Evolutionary conservation across 2,329 filamentous ascomycete species (phyloP).

Genomic region (Aspergillus quadrilineatus): DNA sequence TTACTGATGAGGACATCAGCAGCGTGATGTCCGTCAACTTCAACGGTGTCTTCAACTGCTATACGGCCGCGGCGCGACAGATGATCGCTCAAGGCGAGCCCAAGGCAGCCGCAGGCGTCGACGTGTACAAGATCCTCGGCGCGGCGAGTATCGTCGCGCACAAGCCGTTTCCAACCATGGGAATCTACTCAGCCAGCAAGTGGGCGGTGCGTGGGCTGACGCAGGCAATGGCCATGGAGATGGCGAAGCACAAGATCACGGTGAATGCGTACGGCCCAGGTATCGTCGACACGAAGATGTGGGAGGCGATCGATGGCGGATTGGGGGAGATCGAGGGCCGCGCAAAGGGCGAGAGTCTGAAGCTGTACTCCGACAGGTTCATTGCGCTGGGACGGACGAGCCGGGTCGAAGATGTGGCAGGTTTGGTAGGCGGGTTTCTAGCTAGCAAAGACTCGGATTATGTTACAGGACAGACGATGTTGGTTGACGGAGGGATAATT

Average conservation of each 20-base stretch:
- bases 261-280: constrained; percentile 68
- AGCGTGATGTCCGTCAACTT: constrained; percentile 66
- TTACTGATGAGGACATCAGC: constrained; percentile 58
- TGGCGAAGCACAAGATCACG: constrained; percentile 64
- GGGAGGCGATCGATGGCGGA: constrained; percentile 65
- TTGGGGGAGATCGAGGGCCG: constrained; percentile 54
- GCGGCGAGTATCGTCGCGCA: constrained; percentile 59
- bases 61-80: constrained; percentile 61
- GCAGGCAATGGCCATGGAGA: constrained; percentile 65
- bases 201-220: constrained; percentile 67
- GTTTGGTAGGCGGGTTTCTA: constrained; percentile 62
- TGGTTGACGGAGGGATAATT: constrained; percentile 62
- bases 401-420: constrained; percentile 63
- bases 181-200: constrained; percentile 65
- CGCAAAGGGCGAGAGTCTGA: constrained; percentile 55
- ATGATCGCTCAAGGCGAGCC: constrained; percentile 60
- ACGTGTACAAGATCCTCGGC: constrained; percentile 51
- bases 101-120: constrained; percentile 25
- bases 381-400: constrained; percentile 60
- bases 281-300: constrained; percentile 67
- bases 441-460: constrained; percentile 61
- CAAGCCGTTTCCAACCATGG: constrained; percentile 58
- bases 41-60: constrained; percentile 64
- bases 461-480: constrained; percentile 64
- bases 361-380: constrained; percentile 54